Evolutionary conservation across 257 asterid genomes (phyloP).

Genomic region (Ballota nigra): DNA sequence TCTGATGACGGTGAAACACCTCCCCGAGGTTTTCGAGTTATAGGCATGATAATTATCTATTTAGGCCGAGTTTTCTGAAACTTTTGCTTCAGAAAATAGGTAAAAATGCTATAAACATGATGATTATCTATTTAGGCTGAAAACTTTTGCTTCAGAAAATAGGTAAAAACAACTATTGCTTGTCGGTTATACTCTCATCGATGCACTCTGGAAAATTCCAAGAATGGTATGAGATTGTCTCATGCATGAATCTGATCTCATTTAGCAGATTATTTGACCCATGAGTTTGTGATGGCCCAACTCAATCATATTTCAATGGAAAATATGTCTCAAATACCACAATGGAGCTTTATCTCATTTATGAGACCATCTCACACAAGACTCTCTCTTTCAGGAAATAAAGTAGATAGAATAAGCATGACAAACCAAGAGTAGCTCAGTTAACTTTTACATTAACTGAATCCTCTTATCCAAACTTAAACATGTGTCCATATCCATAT

Average conservation of each 20-base stretch:
- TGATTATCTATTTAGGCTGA: too few relatives aligned
- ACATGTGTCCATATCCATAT: not conserved
- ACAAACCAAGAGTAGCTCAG: constrained; percentile 4
- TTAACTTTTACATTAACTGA: constrained; percentile 2
- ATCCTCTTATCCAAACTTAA: not conserved
- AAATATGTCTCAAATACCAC: not conserved
- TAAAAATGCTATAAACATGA: too few relatives aligned
- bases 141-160: too few relatives aligned
- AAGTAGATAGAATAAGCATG: not conserved
- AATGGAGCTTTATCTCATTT: not conserved
- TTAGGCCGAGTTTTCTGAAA: not conserved
- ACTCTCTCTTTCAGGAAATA: not conserved
- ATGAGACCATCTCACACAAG: not conserved
- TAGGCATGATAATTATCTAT: not conserved
- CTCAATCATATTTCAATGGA: too few relatives aligned
- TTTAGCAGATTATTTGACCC: not conserved
- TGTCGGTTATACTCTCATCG: not conserved
- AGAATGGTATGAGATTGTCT: too few relatives aligned
- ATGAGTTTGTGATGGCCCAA: too few relatives aligned
- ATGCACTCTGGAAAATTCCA: not conserved
- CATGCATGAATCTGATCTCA: not conserved
- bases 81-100: not conserved
- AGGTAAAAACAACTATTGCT: not conserved
- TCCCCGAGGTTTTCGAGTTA: not conserved
- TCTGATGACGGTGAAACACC: not conserved